Base-by-base conservation (phyloP, 352 stramenopile genomes). In the Lagenidium sp. region DNA sequence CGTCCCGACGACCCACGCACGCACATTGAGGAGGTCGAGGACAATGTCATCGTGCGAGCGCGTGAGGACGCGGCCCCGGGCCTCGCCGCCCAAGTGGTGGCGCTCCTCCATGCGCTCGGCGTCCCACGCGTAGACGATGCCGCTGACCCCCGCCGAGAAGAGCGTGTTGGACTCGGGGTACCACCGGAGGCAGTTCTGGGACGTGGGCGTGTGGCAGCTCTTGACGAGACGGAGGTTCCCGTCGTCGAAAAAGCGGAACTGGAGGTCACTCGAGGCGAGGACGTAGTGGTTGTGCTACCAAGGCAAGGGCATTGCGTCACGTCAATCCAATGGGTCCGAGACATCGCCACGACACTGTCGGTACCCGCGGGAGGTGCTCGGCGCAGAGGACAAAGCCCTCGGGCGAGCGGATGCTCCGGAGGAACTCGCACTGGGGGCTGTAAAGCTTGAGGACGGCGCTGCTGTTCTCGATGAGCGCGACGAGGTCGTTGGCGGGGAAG, bases 21-120 rank as follows among this genome's bases (percentile, higher is more conserved):
- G 7, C 34, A 85, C 73, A 46, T 60, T 82, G 41, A 92, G 68
- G 16, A 95, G 50, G 49, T 91, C 78, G 21, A 95, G 65, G 6
- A 95, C 78, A 41, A 92, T 94, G 55, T 92, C 78, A 40, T 86
- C 80, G 44, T 95, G 83, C n/a, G 68, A 87, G 22, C 80, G 75
- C 36, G 63, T 72, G 30, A 89, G 66, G 7, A 89, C 47, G 36
- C 58, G 55, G 29, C 61, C 64, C 39, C 67, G 51, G 22, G 63
- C 57, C 13, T 85, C 69, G 37, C 79, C 77, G 29, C 79, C 65
- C 78, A 94, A 89, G 63, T 83, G 65, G 37, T 91, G 65, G 30
- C 67, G 73, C 60, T 94, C 79, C 56, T 92, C 76, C 81, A 90
- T 92, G 23, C 57, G 61, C 26, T 90, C 73, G 32, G 66, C 65